phyloP scores from a whole-genome alignment of 108 stramenopile species.

The Tribonema minus region DNA sequence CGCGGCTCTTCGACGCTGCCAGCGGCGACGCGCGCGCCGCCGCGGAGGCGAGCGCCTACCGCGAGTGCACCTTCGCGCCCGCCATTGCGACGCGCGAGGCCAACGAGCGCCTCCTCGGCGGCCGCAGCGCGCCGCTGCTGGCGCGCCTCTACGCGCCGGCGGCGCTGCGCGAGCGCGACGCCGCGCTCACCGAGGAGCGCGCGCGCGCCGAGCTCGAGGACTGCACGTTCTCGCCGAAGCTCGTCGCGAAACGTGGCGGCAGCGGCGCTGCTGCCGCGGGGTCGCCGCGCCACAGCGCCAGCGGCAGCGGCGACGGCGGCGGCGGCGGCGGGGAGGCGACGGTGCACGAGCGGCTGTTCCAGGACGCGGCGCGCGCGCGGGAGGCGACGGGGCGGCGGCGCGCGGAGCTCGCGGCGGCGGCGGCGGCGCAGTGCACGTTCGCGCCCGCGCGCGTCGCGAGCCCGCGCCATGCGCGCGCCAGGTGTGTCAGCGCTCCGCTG shows the following conservation, averaged over 20 bases:
- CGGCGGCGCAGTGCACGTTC: not conserved
- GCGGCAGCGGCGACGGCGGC: not conserved
- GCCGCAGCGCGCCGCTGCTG: not conserved
- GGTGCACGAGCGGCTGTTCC: not conserved
- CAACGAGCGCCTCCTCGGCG: not conserved
- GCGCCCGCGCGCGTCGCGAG: not conserved
- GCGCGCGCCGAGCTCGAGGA: not conserved
- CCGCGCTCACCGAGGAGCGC: not conserved
- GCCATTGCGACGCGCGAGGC: not conserved
- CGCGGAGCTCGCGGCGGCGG: not conserved
- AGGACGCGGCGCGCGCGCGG: not conserved
- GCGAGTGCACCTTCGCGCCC: not conserved
- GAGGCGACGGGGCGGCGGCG: not conserved
- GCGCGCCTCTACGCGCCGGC: not conserved
- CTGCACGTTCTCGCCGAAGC: not conserved
- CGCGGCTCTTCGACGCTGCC: not conserved
- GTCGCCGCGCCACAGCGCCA: too few relatives aligned
- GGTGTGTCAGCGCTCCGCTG: too few relatives aligned
- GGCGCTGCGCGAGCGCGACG: not conserved
- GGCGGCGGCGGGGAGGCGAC: not conserved
- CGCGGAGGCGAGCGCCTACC: not conserved
- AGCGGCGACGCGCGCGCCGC: not conserved
- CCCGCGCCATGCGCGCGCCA: not conserved
- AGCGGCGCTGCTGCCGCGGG: too few relatives aligned
- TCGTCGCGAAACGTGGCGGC: too few relatives aligned